These are phyloP conservation scores for Lignosus rhinocerotis DNA, from an alignment of 1,284 basidiomycete species.

Conservation along the genomic window DNA sequence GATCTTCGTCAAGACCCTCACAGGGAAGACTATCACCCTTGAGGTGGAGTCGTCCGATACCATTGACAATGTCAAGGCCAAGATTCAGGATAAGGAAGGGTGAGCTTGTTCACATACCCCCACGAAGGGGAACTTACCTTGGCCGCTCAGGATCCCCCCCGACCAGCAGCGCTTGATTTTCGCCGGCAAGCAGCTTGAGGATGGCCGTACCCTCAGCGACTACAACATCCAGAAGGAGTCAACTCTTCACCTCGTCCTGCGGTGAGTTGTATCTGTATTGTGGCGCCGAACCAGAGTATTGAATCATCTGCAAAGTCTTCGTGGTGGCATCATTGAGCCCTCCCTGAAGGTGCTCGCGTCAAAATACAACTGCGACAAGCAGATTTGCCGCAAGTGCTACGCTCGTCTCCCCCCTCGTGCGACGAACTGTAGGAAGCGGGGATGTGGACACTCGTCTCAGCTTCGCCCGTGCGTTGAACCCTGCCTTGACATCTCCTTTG, in stretches of 20 bases:
- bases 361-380: slow-evolving; percentile 98
- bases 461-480: slow-evolving; percentile 75
- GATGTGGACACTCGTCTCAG: slow-evolving; percentile 92
- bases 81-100: slow-evolving; percentile 94
- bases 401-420: slow-evolving; percentile 98
- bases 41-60: slow-evolving; percentile 97
- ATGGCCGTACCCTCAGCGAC: slow-evolving; percentile 91
- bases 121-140: neutral
- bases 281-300: neutral
- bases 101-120: slow-evolving; percentile 34
- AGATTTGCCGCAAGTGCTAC: slow-evolving; percentile 99
- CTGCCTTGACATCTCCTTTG: neutral
- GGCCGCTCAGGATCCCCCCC: slow-evolving; percentile 71
- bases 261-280: slow-evolving; percentile 46
- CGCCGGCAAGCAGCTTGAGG: slow-evolving; percentile 95
- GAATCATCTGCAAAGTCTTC: slow-evolving; percentile 61
- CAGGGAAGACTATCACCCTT: slow-evolving; percentile 98
- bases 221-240: slow-evolving; percentile 99
- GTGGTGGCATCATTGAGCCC: slow-evolving; percentile 98
- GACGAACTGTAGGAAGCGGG: slow-evolving; percentile 96
- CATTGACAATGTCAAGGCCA: slow-evolving; percentile 92
- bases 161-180: slow-evolving; percentile 96
- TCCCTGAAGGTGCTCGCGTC: slow-evolving; percentile 95
- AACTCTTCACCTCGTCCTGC: slow-evolving; percentile 95
- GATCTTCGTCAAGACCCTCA: slow-evolving; percentile 95